Conservation (phyloP, 306 rosid genomes). For the Gleditsia sinensis region DNA sequence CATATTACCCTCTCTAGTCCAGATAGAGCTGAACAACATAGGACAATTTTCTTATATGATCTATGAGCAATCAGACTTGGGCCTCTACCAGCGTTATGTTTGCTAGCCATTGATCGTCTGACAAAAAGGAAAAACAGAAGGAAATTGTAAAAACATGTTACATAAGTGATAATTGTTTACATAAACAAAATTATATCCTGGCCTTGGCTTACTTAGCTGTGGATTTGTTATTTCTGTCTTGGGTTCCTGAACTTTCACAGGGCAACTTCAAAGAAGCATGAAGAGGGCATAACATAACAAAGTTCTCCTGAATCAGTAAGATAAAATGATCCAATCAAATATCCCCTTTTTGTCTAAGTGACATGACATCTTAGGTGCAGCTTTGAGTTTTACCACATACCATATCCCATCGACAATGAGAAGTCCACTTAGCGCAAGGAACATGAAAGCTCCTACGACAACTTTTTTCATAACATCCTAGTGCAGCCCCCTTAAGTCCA, state of each 20-base stretch:
- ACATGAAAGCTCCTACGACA: conserved; percentile 96
- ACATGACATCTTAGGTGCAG: conserved; percentile 5
- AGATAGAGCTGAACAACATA: conserved; percentile 91
- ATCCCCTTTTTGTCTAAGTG: not conserved
- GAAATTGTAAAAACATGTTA: conserved; percentile 8
- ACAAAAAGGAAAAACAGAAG: not conserved
- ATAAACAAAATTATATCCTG: not conserved
- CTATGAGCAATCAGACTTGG: conserved; percentile 42
- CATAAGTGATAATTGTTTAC: not conserved
- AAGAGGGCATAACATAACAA: conserved; percentile 88
- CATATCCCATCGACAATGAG: conserved; percentile 88
- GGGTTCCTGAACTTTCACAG: conserved; percentile 53
- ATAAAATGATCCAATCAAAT: conserved; percentile 17
- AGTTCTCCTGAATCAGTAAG: conserved; percentile 63
- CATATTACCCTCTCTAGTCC: conserved; percentile 67
- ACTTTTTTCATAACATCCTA: conserved; percentile 81
- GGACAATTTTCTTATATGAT: conserved; percentile 63
- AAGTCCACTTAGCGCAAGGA: conserved; percentile 79
- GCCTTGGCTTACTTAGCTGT: conserved; percentile 38
- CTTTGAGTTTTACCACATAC: conserved; percentile 46
- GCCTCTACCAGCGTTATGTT: conserved; percentile 27
- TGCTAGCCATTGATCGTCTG: conserved; percentile 41
- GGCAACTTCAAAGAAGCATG: conserved; percentile 72
- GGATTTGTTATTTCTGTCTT: conserved; percentile 46
- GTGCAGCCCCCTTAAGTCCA: conserved; percentile 86